Evolutionary conservation across 352 stramenopile species (phyloP), one percentile per base, ranked within the genome.

Genomic region (Pythium graminicola): DNA sequence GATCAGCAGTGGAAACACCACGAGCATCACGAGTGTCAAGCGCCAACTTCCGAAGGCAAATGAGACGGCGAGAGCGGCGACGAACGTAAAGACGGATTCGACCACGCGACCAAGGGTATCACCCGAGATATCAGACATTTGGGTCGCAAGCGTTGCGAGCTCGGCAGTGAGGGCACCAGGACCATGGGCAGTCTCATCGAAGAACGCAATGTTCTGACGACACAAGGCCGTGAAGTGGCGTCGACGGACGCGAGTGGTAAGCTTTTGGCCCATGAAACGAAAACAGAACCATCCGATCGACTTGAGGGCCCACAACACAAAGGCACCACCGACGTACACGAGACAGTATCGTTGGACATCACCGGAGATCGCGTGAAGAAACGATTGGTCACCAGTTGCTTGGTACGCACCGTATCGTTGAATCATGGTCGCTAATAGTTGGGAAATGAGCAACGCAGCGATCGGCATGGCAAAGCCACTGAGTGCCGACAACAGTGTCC

Each of bases 181-280:
- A 1, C 57, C 56, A 28, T 73, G 33, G 2, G 50, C 42, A 1
- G 42, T 52, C 23, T 65, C 47, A 39, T 74, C 70, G 29, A 77
- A 78, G 51, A 77, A 81, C 6, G 32, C 64, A 32, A 78, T 70
- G 29, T 74, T 63, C 50, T 81, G 72, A 17, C 65, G 55, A 36
- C 66, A 67, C 1, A 79, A 36, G 3, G 68, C 67, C 20, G 50
- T 8, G 28, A 83, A 80, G 10, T 80, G 66, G 13, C 71, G 44
- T 27, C 55, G 57, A 4, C 72, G 65, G 8, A 82, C 45, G 2
- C 66, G 61, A 3, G 66, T 68, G 13, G 66, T 75, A 26, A 80
- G 61, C 57, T 76, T 76, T 29, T 80, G 68, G 32, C 53, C 62
- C 39, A 81, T 78, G 54, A 67, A 66, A 14, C 69, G 68, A 60